Base-by-base conservation (phyloP, 441 rosid species). In the Euphorbia schlechtendalii region DNA sequence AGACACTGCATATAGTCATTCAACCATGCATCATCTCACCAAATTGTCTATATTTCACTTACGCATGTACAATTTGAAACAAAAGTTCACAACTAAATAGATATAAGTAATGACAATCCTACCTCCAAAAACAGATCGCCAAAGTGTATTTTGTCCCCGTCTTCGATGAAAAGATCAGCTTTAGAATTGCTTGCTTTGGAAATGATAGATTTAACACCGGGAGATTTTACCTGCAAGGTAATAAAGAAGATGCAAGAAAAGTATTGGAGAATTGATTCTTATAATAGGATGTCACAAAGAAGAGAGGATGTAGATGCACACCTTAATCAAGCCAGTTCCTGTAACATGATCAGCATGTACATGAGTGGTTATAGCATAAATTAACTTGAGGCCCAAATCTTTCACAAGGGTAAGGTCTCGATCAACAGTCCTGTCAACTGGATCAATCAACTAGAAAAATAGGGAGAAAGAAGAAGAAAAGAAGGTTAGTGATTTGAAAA, bases 261-360 rank as follows among this genome's bases (percentile, higher is more conserved):
- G 17, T 3, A 32, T 20, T 30, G 21, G 20, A 51, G 48, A 8
- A 24, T 12, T 14, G 28, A 28, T 22, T 53, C 5, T 22, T 57
- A n/a, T n/a, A n/a, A n/a, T n/a, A n/a, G n/a, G n/a, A n/a, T n/a
- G n/a, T n/a, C n/a, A n/a, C n/a, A n/a, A n/a, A 54, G 6, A 45
- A 52, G 43, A 3, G n/a, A 54, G 14, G 32, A 20, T n/a, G n/a
- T n/a, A n/a, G n/a, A n/a, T n/a, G 6, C 41, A 45, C 56, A 90
- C 99, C 97, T 88, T 90, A 24, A 90, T 79, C 61, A 88, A 81
- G 36, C 97, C 96, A 25, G 96, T 84, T 48, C 99, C 97, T 30
- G 96, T 93, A 30, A 93, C 84, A 84, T 93, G 99, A 79, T 93
- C 99, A 65, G 97, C 99, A 75, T 93, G 99, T 11, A 90, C 97